Conservation (phyloP, 2,329 filamentous ascomycete genomes). For the Bretziella fagacearum region DNA sequence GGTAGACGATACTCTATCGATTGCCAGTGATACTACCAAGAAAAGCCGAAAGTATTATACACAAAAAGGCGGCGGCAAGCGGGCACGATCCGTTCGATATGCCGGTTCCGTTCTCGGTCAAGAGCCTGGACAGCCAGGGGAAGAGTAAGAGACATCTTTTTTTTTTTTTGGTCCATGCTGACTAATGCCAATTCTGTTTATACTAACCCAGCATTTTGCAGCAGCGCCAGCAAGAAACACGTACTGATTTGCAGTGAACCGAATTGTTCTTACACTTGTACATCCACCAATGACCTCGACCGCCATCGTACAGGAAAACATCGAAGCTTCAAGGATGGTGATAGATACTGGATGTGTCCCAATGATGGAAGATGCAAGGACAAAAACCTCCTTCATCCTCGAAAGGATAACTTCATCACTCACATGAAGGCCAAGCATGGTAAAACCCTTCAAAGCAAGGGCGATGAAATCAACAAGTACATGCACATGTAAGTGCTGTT, state of each 20-base stretch:
- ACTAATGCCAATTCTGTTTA: too few relatives aligned
- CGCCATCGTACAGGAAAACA: conserved; percentile 33
- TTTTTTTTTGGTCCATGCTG: too few relatives aligned
- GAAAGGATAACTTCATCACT: conserved; percentile 72
- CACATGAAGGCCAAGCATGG: conserved; percentile 57
- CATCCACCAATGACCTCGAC: conserved; percentile 51
- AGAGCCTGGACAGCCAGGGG: too few relatives aligned
- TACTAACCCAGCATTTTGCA: too few relatives aligned
- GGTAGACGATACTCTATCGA: too few relatives aligned
- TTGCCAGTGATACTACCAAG: too few relatives aligned
- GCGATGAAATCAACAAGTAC: conserved; percentile 26
- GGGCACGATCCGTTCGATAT: too few relatives aligned
- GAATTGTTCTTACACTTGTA: not conserved
- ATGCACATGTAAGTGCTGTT: conserved; percentile 16
- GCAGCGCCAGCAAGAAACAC: too few relatives aligned
- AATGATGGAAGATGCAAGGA: not conserved
- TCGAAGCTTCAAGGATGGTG: conserved; percentile 20
- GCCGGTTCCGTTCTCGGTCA: too few relatives aligned
- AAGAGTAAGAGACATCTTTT: too few relatives aligned
- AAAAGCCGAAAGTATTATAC: too few relatives aligned
- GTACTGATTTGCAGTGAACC: not conserved
- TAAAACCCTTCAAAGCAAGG: conserved; percentile 15
- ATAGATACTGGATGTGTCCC: not conserved
- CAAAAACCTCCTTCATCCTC: conserved; percentile 35
- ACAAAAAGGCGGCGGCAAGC: too few relatives aligned